Evolutionary conservation across 495 filamentous ascomycete species (phyloP).

Genomic region (Baudoinia panamericana): DNA sequence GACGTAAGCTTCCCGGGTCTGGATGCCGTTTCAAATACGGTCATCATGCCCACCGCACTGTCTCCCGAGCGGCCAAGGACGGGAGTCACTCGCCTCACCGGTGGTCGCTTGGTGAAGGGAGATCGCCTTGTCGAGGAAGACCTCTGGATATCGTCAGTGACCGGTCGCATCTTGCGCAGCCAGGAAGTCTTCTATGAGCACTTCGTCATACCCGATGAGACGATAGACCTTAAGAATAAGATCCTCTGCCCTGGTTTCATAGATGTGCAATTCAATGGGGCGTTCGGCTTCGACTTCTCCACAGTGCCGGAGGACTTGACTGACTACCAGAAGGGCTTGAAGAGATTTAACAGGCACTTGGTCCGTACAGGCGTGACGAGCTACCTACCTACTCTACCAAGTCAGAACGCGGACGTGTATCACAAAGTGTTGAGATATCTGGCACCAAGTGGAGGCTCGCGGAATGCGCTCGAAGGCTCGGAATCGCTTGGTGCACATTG

Average conservation of each 20-base stretch:
- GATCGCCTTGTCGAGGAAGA: conserved; percentile 53
- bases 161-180: conserved; percentile 61
- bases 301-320: conserved; percentile 45
- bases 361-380: conserved; percentile 69
- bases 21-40: no score
- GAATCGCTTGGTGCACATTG: conserved; percentile 74
- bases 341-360: conserved; percentile 52
- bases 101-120: conserved; percentile 57
- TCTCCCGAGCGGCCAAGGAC: conserved; percentile 21
- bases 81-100: conserved; percentile 70
- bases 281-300: conserved; percentile 77
- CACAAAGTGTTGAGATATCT: conserved; percentile 57
- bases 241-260: conserved; percentile 73
- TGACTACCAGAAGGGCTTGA: conserved; percentile 52
- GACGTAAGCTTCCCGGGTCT: no score
- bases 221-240: conserved; percentile 61
- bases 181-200: conserved; percentile 66
- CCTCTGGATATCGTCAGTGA: conserved; percentile 62
- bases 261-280: conserved; percentile 77
- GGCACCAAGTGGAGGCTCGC: conserved; percentile 46
- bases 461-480: conserved; percentile 47
- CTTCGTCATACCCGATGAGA: conserved; percentile 42
- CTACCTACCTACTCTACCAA: conserved; percentile 68
- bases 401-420: conserved; percentile 56
- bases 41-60: conserved; percentile 22